These are phyloP conservation scores for Pythium dissotocum DNA, from an alignment of 352 stramenopile genomes.

Conservation along the genomic window DNA sequence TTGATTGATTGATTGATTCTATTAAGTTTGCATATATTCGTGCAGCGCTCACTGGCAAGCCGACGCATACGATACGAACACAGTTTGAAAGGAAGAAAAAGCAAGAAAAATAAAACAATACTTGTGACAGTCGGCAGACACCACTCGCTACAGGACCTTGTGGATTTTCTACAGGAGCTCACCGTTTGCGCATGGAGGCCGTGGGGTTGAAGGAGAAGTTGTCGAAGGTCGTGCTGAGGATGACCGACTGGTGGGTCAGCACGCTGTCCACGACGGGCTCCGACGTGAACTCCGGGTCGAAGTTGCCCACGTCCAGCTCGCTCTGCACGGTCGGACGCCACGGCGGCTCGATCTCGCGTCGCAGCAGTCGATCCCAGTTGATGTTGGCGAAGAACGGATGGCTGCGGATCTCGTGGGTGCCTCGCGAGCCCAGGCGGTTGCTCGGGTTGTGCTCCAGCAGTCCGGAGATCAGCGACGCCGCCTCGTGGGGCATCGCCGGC, in stretches of 20 bases:
- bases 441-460: conserved; percentile 78
- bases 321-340: conserved; percentile 67
- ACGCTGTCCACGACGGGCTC: conserved; percentile 77
- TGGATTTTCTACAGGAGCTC: not conserved
- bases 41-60: not conserved
- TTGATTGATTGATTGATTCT: not conserved
- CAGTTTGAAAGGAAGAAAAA: conserved; percentile 5
- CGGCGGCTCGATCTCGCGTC: conserved; percentile 51
- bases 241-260: conserved; percentile 62
- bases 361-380: conserved; percentile 80
- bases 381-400: conserved; percentile 88
- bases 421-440: conserved; percentile 60
- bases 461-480: conserved; percentile 67
- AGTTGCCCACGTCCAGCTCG: conserved; percentile 80
- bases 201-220: conserved; percentile 81
- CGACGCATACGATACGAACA: not conserved
- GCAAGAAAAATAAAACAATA: not conserved
- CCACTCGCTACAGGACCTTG: not conserved
- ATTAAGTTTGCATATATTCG: conserved; percentile 2
- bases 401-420: conserved; percentile 64
- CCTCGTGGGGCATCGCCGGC: conserved; percentile 60
- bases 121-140: not conserved
- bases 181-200: conserved; percentile 41
- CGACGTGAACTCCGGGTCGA: conserved; percentile 74
- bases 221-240: conserved; percentile 62